phyloP scores from a whole-genome alignment of 2,329 filamentous ascomycete genomes.

The Diplodia sapinea region DNA sequence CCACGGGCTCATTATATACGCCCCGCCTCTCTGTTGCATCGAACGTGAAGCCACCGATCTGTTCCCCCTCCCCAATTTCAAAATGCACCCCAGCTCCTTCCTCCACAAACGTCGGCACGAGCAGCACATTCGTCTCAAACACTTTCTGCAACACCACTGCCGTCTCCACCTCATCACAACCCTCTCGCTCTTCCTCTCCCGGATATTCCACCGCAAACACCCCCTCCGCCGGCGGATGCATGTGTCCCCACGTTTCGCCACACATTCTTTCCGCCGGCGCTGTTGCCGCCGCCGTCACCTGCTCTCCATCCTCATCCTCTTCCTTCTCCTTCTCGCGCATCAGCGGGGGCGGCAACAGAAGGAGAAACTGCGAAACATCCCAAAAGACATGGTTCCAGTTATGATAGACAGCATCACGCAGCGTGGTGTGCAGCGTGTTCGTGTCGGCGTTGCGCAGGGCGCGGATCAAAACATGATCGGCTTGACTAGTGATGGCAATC shows the following conservation, averaged over 20 bases:
- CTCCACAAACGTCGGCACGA: slow-evolving; percentile 9
- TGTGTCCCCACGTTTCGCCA: neutral
- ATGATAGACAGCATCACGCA: neutral
- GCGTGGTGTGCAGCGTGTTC: neutral
- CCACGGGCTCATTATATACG: neutral
- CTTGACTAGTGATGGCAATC: too few species aligned
- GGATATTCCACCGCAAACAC: slow-evolving; percentile 16
- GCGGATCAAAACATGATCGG: neutral
- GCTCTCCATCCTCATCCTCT: neutral
- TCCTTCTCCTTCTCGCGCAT: neutral
- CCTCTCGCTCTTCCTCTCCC: too few species aligned
- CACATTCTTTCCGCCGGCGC: neutral
- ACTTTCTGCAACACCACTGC: neutral
- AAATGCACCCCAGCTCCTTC: neutral
- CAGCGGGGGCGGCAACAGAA: neutral
- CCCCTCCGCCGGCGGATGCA: slow-evolving; percentile 4
- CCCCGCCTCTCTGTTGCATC: neutral
- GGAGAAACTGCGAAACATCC: slow-evolving; percentile 4
- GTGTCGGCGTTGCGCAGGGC: neutral
- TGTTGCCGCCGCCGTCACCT: neutral
- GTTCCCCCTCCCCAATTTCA: neutral
- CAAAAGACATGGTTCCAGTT: slow-evolving; percentile 23
- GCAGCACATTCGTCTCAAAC: neutral
- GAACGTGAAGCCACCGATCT: neutral
- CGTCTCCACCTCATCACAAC: neutral